Conservation (phyloP, 1,139 yeast genomes). For the Geotrichum klebahnii region DNA sequence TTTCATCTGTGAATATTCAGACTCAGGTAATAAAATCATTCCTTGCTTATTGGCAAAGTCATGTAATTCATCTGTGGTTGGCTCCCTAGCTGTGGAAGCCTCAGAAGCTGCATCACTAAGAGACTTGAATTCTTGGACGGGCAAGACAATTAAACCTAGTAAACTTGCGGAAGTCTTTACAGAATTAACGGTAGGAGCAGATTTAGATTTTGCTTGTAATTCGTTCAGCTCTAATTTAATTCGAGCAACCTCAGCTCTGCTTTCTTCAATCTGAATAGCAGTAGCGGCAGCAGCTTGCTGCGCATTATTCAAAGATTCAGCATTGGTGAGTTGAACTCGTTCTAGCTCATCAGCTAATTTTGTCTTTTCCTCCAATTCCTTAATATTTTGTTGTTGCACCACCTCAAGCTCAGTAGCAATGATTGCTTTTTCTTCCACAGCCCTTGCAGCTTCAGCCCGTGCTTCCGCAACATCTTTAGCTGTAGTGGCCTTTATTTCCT, state of each 20-base stretch:
- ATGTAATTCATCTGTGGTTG: background rate
- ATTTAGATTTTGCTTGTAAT: slow-evolving; percentile 4
- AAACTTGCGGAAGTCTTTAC: slow-evolving; percentile 12
- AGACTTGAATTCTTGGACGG: slow-evolving; percentile 1
- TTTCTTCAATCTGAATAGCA: slow-evolving; percentile 14
- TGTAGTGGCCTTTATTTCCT: slow-evolving; percentile 12
- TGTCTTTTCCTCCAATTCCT: slow-evolving; percentile 2
- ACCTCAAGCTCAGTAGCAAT: slow-evolving; percentile 8
- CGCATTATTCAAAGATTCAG: slow-evolving; percentile 5
- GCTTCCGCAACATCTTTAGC: slow-evolving; percentile 6
- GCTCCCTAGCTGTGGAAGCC: background rate
- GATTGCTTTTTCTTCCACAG: background rate
- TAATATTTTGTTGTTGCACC: background rate
- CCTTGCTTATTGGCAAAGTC: slow-evolving; percentile 2
- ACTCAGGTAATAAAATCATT: background rate
- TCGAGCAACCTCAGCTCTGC: slow-evolving; percentile 7
- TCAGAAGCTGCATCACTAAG: slow-evolving; percentile 1
- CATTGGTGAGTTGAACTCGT: slow-evolving; percentile 1
- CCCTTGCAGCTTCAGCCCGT: slow-evolving; percentile 5
- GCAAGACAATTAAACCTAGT: slow-evolving; percentile 14
- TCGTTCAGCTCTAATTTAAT: slow-evolving; percentile 6
- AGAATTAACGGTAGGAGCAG: slow-evolving; percentile 9
- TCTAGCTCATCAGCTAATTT: slow-evolving; percentile 7
- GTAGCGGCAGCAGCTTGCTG: slow-evolving; percentile 14
- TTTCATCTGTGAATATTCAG: background rate